phyloP scores from a whole-genome alignment of 768 basidiomycete species.

The Solioccasus polychromus region DNA sequence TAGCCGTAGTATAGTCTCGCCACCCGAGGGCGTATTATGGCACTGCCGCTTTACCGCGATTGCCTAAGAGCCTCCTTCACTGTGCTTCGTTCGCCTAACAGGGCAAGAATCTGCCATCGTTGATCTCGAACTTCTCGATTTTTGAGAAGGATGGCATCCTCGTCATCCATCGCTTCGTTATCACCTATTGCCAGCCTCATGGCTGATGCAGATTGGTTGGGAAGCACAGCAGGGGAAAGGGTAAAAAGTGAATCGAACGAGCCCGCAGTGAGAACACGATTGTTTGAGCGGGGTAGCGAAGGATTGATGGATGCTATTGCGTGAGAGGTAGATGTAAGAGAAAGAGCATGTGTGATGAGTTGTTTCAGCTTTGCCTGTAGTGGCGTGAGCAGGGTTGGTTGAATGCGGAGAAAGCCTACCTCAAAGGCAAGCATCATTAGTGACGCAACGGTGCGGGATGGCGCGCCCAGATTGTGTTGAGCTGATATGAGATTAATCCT shows the following conservation, averaged over 20 bases:
- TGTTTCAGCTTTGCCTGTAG: slow-evolving; percentile 77
- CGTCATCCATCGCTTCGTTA: slow-evolving; percentile 43
- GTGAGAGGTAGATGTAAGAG: slow-evolving; percentile 72
- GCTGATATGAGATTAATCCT: slow-evolving; percentile 79
- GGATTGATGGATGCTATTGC: slow-evolving; percentile 74
- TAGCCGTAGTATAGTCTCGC: too few species aligned
- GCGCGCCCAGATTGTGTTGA: slow-evolving; percentile 64
- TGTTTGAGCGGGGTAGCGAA: slow-evolving; percentile 40
- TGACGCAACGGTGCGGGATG: slow-evolving; percentile 60
- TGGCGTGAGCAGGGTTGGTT: not conserved
- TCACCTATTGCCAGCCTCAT: slow-evolving; percentile 63
- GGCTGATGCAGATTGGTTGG: slow-evolving; percentile 75
- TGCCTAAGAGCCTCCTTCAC: slow-evolving; percentile 57
- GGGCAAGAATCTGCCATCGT: slow-evolving; percentile 74
- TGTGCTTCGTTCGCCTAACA: slow-evolving; percentile 70
- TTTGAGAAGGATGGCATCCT: slow-evolving; percentile 51
- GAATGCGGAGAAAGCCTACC: slow-evolving; percentile 36
- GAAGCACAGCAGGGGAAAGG: slow-evolving; percentile 71
- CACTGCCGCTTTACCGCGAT: slow-evolving; percentile 22
- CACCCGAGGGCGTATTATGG: too few species aligned
- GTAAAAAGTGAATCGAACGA: slow-evolving; percentile 80
- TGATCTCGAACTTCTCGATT: slow-evolving; percentile 66
- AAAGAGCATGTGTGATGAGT: slow-evolving; percentile 75
- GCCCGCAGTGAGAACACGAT: slow-evolving; percentile 55
- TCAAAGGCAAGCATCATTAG: slow-evolving; percentile 78